Evolutionary conservation across 1,284 basidiomycete species (phyloP).

Genomic region (Volvariella surrecta): DNA sequence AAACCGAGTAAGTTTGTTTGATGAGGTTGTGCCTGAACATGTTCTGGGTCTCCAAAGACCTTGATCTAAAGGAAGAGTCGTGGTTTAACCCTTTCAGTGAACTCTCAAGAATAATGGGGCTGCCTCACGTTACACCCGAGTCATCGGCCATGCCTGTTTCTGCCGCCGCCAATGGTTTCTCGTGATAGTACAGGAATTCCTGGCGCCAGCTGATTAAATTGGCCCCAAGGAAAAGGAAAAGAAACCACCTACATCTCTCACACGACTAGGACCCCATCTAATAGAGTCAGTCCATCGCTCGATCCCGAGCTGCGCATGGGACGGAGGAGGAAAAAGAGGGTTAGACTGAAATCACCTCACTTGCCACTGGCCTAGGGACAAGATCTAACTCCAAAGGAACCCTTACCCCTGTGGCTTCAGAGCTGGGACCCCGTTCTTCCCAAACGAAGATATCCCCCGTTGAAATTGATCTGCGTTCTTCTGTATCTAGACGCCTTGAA

Average conservation of each 20-base stretch:
- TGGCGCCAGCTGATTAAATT: slow-evolving; percentile 17
- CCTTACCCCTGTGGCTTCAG: slow-evolving; percentile 58
- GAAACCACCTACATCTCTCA: slow-evolving; percentile 54
- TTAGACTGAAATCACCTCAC: too few species aligned
- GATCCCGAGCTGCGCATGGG: slow-evolving; percentile 47
- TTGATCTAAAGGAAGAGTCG: too few species aligned
- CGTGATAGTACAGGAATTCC: slow-evolving; percentile 75
- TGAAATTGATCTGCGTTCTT: slow-evolving; percentile 50
- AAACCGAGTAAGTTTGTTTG: slow-evolving; percentile 76
- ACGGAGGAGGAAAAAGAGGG: background rate
- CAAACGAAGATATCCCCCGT: slow-evolving; percentile 76
- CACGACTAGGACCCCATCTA: slow-evolving; percentile 71
- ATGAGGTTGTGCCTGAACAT: slow-evolving; percentile 44
- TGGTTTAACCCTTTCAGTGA: too few species aligned
- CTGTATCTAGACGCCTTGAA: slow-evolving; percentile 65
- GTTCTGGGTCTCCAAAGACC: slow-evolving; percentile 18
- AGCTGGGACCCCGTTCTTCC: slow-evolving; percentile 70
- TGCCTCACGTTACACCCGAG: slow-evolving; percentile 25
- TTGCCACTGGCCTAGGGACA: background rate
- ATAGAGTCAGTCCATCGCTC: slow-evolving; percentile 78
- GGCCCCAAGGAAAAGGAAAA: background rate
- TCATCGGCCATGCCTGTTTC: slow-evolving; percentile 38
- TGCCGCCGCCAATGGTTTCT: slow-evolving; percentile 38
- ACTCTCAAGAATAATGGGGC: background rate
- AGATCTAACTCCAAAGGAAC: slow-evolving; percentile 4